phyloP scores from a whole-genome alignment of 495 filamentous ascomycete species.

The Talaromyces liani region DNA sequence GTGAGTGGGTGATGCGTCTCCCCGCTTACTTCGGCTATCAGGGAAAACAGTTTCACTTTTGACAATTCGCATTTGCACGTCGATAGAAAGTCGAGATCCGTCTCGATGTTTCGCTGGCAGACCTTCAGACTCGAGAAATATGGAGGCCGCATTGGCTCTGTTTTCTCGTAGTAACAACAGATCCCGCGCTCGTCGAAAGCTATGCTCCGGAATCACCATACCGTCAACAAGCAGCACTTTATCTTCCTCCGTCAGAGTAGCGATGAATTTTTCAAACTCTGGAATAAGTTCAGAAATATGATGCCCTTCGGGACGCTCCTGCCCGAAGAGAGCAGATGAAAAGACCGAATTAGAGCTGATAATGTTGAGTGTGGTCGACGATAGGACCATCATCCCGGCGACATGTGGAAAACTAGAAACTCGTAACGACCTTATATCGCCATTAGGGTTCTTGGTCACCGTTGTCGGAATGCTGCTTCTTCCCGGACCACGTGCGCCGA shows the following conservation, averaged over 20 bases:
- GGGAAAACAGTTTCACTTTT: slow-evolving; percentile 62
- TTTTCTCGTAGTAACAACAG: slow-evolving; percentile 76
- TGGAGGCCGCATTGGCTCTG: slow-evolving; percentile 59
- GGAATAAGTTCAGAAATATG: slow-evolving; percentile 76
- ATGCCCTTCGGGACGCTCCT: slow-evolving; percentile 71
- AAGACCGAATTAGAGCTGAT: slow-evolving; percentile 93
- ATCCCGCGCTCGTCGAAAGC: slow-evolving; percentile 81
- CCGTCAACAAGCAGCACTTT: slow-evolving; percentile 76
- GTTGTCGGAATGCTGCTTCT: slow-evolving; percentile 72
- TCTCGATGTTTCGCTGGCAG: slow-evolving; percentile 82
- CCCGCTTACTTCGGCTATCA: slow-evolving; percentile 32
- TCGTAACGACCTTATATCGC: slow-evolving; percentile 57
- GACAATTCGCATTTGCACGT: slow-evolving; percentile 92
- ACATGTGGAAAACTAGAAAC: slow-evolving; percentile 95
- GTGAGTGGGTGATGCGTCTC: slow-evolving; percentile 10
- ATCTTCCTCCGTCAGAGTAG: slow-evolving; percentile 79
- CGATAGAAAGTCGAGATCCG: slow-evolving; percentile 82
- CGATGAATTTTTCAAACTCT: slow-evolving; percentile 74
- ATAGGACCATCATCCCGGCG: slow-evolving; percentile 89
- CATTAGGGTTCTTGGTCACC: slow-evolving; percentile 60
- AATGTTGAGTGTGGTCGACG: slow-evolving; percentile 65
- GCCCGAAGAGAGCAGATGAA: slow-evolving; percentile 83
- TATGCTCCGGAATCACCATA: slow-evolving; percentile 95
- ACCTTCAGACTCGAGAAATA: slow-evolving; percentile 74
- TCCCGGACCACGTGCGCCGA: slow-evolving; percentile 68